Base-by-base conservation (phyloP, 108 stramenopile genomes). In the Cyclotella sp. region DNA sequence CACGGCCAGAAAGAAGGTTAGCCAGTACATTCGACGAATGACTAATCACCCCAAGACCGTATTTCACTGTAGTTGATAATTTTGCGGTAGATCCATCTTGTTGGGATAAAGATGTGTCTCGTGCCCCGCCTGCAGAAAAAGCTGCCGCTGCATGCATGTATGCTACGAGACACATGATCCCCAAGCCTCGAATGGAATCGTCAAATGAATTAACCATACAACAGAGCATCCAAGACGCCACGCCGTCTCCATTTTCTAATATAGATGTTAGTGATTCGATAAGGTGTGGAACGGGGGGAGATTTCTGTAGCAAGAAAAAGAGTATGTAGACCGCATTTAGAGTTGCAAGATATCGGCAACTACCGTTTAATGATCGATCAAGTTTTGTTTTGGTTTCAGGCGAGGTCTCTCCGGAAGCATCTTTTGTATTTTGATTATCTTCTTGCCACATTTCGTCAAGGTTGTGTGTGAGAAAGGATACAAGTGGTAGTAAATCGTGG, bases 171-270 rank as follows among this genome's bases (percentile, higher is more conserved):
- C 85, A 88, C 75, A 87, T 84, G 28, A 95, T 84, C 12, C 93
- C 93, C 15, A 92, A 49, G 0, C 84, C 85, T 6, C 89, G 68
- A 9, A 91, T 83, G 16, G 60, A 49, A 63, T 95, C 93, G 54
- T 89, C 89, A 43, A 75, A 82, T 42, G 87, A 82, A 57, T 95
- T 91, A 3, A 92, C 90, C 49, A 95, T 41, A 21, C 87, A 72
- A 59, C 85, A 90, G 11, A 95, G 70, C 27, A 95, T 84, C 93
- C 93, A 95, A 21, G 85, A 87, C 41, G 79, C 88, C 12, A 85
- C 69, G 43, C 57, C 61, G 65, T 65, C 89, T 63, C 45, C 79
- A 76, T 66, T 88, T 72, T 58, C 93, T 77, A 85, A 86, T 73
- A 73, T 77, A 66, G 28, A 63, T 42, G 39, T 81, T 73, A 76